These are phyloP conservation scores for Neoscytalidium dimidiatum DNA, from an alignment of 2,329 filamentous ascomycete species.

Conservation along the genomic window DNA sequence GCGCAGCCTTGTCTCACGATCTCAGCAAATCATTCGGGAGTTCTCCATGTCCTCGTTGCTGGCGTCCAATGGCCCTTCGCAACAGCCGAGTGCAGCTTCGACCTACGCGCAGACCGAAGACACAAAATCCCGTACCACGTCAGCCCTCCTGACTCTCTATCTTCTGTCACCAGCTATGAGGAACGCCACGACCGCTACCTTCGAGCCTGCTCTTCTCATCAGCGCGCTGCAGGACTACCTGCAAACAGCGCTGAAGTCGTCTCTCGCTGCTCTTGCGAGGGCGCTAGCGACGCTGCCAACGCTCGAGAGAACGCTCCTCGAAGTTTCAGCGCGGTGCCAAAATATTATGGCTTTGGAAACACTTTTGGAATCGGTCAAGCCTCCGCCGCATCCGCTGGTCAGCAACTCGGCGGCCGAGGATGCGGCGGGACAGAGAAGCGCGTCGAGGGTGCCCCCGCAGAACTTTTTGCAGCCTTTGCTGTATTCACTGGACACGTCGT, in stretches of 20 bases:
- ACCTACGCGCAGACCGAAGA: slow-evolving; percentile 70
- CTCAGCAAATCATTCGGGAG: slow-evolving; percentile 79
- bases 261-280: slow-evolving; percentile 71
- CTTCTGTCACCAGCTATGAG: slow-evolving; percentile 62
- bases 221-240: slow-evolving; percentile 79
- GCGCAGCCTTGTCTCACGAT: slow-evolving; percentile 68
- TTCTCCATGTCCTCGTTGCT: slow-evolving; percentile 71
- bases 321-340: slow-evolving; percentile 82
- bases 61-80: slow-evolving; percentile 29
- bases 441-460: slow-evolving; percentile 35
- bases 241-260: slow-evolving; percentile 76
- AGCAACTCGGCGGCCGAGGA: slow-evolving; percentile 22
- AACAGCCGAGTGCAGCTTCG: slow-evolving; percentile 33
- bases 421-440: slow-evolving; percentile 34
- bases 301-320: slow-evolving; percentile 77
- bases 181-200: slow-evolving; percentile 44
- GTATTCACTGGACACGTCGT: slow-evolving; percentile 79
- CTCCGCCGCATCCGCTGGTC: slow-evolving; percentile 70
- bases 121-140: slow-evolving; percentile 69
- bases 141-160: slow-evolving; percentile 76
- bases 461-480: slow-evolving; percentile 74
- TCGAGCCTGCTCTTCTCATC: slow-evolving; percentile 71
- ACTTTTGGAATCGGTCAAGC: slow-evolving; percentile 68
- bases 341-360: slow-evolving; percentile 87
- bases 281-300: slow-evolving; percentile 78